Evolutionary conservation across 768 basidiomycete genomes (phyloP), one percentile per base, ranked within the genome.

Genomic region (Xerocomellus intermedius): DNA sequence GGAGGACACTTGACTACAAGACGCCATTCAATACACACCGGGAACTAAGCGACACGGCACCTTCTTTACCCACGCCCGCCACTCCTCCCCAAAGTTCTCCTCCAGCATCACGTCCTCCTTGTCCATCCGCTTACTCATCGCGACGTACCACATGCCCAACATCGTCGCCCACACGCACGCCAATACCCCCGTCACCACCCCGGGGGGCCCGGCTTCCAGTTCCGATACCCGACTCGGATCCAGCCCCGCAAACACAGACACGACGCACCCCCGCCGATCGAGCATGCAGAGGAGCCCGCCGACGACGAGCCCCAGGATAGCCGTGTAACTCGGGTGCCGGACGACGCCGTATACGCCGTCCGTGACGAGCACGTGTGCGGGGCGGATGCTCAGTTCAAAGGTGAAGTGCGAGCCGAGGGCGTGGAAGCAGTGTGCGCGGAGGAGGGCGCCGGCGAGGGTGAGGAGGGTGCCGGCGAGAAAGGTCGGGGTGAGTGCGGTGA

Each of bases 251-350:
- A 50, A 48, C 17, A 41, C 46, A 3, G 26, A 12, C 22, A 59
- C 48, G 41, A 58, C 8, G 36, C 50, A 56, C 2, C 56, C 49
- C 3, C 24, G 26, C 6, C n/a, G 48, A 22, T 60, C 59, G 17
- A 64, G 28, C 10, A 54, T 9, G 14, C 53, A 59, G 2, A 62
- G 8, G 0, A 55, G 0, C 35, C 38, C 36, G 0, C 67, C 67
- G 0, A 54, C 0, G 7, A 12, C 17, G n/a, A 57, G 17, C 8
- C 4, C 17, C 0, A 48, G 0, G 0, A 1, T 7, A 3, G 51
- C 70, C 1, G 60, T 61, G 39, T 73, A 72, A 19, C 63, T 64
- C 6, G 72, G 72, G 55, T 73, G 72, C 1, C 72, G 64, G 4
- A 73, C 65, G 48, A 64, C 13, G 10, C 56, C 8, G 55, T 73